Conservation (phyloP, 441 rosid species). For the Lepidium campestre region DNA sequence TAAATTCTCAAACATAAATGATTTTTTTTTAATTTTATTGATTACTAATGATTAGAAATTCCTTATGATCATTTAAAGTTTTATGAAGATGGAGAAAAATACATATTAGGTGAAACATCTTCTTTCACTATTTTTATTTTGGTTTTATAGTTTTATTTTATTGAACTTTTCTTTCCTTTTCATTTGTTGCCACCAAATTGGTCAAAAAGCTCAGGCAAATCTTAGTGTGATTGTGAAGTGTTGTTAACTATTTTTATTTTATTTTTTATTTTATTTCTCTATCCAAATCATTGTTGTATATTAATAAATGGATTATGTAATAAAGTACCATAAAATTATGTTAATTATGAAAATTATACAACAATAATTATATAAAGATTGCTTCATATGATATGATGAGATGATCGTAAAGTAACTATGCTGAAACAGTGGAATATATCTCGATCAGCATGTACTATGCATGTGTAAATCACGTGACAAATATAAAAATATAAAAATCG, state of each 20-base stretch:
- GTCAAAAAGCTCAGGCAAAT: constrained; percentile 29
- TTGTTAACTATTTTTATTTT: background rate
- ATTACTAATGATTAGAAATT: constrained; percentile 13
- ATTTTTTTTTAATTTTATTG: background rate
- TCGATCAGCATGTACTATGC: background rate
- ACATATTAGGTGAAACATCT: constrained; percentile 24
- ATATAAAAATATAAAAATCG: no score
- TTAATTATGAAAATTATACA: background rate
- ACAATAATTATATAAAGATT: no score
- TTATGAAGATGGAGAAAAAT: constrained; percentile 1
- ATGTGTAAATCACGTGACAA: background rate
- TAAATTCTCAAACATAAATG: constrained; percentile 1
- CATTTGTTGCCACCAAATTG: constrained; percentile 18
- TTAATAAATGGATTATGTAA: background rate
- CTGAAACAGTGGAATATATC: background rate
- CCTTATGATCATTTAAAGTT: constrained; percentile 14
- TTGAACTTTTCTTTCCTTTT: background rate
- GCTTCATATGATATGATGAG: background rate
- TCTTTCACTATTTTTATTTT: background rate
- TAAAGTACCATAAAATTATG: background rate
- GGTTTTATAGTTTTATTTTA: no score
- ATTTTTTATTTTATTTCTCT: background rate
- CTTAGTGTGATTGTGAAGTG: constrained; percentile 5
- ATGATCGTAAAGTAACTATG: background rate
- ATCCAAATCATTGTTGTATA: background rate